These are phyloP conservation scores for Coniella lustricola DNA, from an alignment of 2,329 filamentous ascomycete species.

Conservation along the genomic window DNA sequence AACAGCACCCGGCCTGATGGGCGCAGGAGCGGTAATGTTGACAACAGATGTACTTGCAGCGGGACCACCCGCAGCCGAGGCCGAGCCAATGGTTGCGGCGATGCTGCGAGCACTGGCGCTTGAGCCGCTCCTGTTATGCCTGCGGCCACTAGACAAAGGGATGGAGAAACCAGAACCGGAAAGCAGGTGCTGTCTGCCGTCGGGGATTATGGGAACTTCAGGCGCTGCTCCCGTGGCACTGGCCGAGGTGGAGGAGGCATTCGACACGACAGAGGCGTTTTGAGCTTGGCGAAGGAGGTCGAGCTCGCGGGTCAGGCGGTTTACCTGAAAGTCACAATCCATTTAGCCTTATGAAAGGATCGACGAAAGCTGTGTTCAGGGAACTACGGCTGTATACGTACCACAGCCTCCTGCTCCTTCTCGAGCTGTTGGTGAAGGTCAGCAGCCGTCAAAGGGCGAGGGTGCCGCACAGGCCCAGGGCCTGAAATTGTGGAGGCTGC, in stretches of 20 bases:
- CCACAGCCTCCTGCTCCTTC: slow-evolving; percentile 91
- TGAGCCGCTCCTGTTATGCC: slow-evolving; percentile 53
- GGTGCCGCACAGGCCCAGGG: slow-evolving; percentile 74
- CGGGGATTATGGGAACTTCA: slow-evolving; percentile 38
- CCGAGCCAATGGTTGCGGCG: slow-evolving; percentile 34
- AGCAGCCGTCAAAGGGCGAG: slow-evolving; percentile 77
- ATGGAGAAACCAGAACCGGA: slow-evolving; percentile 53
- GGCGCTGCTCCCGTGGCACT: slow-evolving; percentile 43
- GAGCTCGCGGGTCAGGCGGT: slow-evolving; percentile 85
- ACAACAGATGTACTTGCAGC: slow-evolving; percentile 29
- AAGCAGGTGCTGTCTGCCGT: slow-evolving; percentile 37
- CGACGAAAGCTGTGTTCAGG: background rate
- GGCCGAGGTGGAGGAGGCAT: slow-evolving; percentile 55
- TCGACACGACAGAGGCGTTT: slow-evolving; percentile 59
- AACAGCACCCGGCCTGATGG: slow-evolving; percentile 31
- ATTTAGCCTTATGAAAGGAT: slow-evolving; percentile 3
- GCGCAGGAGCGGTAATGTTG: slow-evolving; percentile 39
- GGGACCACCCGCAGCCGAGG: slow-evolving; percentile 24
- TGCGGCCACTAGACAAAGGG: slow-evolving; percentile 41
- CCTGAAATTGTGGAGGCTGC: slow-evolving; percentile 43
- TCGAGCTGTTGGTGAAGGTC: slow-evolving; percentile 87
- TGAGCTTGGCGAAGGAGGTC: slow-evolving; percentile 68
- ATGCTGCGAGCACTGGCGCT: slow-evolving; percentile 48
- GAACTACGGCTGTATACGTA: slow-evolving; percentile 34
- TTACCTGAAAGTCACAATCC: slow-evolving; percentile 53